Evolutionary conservation across 257 asterid species (phyloP), one percentile per base, ranked within the genome.

Genomic region (Mentha longifolia): DNA sequence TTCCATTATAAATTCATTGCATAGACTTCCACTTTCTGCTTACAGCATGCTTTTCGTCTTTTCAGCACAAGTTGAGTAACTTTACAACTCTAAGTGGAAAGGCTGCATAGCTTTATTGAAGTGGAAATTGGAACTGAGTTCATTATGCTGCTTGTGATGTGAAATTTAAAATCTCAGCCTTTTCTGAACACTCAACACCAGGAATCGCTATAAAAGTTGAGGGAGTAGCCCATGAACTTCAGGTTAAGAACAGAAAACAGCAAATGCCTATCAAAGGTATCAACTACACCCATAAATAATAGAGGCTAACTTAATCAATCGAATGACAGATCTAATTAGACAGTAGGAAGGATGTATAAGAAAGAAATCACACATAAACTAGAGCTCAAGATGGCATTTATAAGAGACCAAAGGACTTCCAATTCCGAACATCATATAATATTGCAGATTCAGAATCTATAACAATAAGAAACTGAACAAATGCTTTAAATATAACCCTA

Each of bases 1-100:
- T 60, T 75, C 49, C 54, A 28, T 28, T 35, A 35, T 35, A 25
- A 51, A 66, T 20, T 70, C 74, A 75, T 33, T 59, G 61, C 25
- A 59, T 54, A 68, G 41, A 74, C 46, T 64, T 35, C 54, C 59
- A 52, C 63, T 31, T 63, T 49, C 60, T 67, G 20, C 46, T 46
- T 15, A 15, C 20, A 50, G 15, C 50, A 16, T 54, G 60, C 52
- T 20, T 51, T 63, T 47, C 7, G 49, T 22, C 25, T 59, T 39
- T 37, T 59, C 57, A n/a, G 14, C 47, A 37, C 60, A 65, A 47
- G 31, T 42, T 22, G 22, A 58, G 33, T 67, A 63, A 30, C 28
- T 41, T 9, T 12, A 22, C 61, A 20, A 37, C 33, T 51, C 47
- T 52, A 54, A 35, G 12, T 30, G 50, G 58, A 62, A 54, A 22